Conservation (phyloP, 495 filamentous ascomycete species). For the Neurospora sp. region DNA sequence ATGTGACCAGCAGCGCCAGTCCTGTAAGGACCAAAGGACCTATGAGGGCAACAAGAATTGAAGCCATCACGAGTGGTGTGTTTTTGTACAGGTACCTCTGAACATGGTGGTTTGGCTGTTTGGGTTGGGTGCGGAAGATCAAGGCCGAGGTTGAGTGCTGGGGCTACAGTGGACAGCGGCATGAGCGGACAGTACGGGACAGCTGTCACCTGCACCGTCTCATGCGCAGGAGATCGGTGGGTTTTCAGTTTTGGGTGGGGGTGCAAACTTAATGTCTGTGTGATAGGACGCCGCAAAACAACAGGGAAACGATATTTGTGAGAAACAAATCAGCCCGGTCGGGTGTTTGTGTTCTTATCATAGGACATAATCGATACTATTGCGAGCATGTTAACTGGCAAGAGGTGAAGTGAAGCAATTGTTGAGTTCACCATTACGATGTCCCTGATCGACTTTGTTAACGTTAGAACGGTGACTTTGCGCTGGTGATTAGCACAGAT, state of each 20-base stretch:
- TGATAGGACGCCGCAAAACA: not conserved
- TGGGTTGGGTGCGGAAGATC: not conserved
- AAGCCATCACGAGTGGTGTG: not conserved
- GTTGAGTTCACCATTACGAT: not conserved
- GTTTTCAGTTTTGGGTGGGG: not conserved
- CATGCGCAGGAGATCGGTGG: not conserved
- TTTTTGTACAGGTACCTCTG: not conserved
- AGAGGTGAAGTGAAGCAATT: not conserved
- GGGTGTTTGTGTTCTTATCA: not conserved
- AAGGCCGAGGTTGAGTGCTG: not conserved
- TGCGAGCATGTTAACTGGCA: not conserved
- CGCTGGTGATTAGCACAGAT: conserved; percentile 8
- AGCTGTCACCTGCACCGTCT: not conserved
- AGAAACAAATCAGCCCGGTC: not conserved
- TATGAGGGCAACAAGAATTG: not conserved
- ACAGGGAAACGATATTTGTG: not conserved
- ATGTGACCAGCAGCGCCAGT: not conserved
- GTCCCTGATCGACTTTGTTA: conserved; percentile 10
- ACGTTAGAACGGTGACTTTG: not conserved
- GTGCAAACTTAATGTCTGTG: not conserved
- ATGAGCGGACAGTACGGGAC: not conserved
- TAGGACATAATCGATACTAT: not conserved
- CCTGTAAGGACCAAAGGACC: not conserved
- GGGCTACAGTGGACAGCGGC: not conserved
- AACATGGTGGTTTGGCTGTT: not conserved